These are phyloP conservation scores for Collybia sordida DNA, from an alignment of 768 basidiomycete species.

Conservation along the genomic window DNA sequence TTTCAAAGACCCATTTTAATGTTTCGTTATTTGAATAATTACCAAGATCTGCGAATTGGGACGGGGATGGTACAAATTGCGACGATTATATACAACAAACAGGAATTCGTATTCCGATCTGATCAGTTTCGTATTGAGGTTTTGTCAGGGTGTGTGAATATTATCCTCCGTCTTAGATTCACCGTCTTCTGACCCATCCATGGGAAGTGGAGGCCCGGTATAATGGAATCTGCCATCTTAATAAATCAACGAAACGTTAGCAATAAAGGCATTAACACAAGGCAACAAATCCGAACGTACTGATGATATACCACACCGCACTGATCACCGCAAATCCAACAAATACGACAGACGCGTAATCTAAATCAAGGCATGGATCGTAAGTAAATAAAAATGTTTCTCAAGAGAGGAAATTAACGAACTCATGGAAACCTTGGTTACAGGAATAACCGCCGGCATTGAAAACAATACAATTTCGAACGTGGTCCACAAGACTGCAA, in stretches of 20 bases:
- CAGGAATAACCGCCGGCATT: conserved; percentile 65
- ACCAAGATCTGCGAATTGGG: too few species aligned
- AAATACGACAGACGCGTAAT: conserved; percentile 69
- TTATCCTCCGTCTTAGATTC: background rate
- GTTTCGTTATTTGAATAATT: too few species aligned
- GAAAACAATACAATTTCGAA: conserved; percentile 68
- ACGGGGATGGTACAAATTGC: too few species aligned
- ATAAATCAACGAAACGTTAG: background rate
- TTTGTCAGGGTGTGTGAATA: background rate
- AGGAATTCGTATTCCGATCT: too few species aligned
- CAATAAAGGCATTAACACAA: background rate
- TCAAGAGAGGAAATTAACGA: conserved; percentile 12
- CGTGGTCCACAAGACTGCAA: conserved; percentile 57
- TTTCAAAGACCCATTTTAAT: too few species aligned
- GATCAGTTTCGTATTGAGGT: too few species aligned
- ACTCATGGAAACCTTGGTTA: conserved; percentile 49
- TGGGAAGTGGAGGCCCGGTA: background rate
- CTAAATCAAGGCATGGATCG: conserved; percentile 25
- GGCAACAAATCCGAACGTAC: conserved; percentile 31
- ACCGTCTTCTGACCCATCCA: background rate
- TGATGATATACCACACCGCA: conserved; percentile 58
- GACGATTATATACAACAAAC: too few species aligned
- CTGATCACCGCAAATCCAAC: conserved; percentile 61
- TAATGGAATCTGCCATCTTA: conserved; percentile 2
- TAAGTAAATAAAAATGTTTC: background rate